These are phyloP conservation scores for Abrus pulchellus DNA, from an alignment of 306 rosid genomes.

Conservation along the genomic window DNA sequence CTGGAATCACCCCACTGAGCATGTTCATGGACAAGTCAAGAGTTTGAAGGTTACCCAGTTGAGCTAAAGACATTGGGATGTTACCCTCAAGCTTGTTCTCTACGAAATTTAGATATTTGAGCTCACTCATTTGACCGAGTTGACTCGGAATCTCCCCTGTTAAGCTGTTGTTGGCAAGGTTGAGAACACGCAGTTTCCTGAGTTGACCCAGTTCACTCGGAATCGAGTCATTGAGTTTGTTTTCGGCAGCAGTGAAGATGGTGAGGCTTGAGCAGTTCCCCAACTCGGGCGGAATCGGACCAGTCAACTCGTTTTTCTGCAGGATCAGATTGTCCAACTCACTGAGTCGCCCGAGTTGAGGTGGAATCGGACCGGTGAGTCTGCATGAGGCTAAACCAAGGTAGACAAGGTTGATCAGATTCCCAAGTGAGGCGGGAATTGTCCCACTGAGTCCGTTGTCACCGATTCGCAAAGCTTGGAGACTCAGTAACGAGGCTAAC, in stretches of 20 bases:
- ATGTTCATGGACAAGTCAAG: conserved; percentile 78
- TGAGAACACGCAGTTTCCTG: conserved; percentile 62
- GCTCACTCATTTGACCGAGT: conserved; percentile 68
- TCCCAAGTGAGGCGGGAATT: conserved; percentile 78
- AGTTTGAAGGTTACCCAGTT: conserved; percentile 70
- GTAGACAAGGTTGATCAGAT: conserved; percentile 53
- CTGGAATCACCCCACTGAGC: conserved; percentile 72
- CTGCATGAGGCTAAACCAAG: conserved; percentile 76
- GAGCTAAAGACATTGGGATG: conserved; percentile 67
- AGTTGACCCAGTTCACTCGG: conserved; percentile 72
- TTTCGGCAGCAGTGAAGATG: conserved; percentile 58
- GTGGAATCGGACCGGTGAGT: conserved; percentile 75
- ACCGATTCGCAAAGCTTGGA: conserved; percentile 78
- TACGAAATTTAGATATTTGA: conserved; percentile 66
- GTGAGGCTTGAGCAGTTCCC: conserved; percentile 76
- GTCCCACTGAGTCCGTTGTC: conserved; percentile 70
- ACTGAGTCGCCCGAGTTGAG: conserved; percentile 69
- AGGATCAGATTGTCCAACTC: conserved; percentile 54
- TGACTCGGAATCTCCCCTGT: conserved; percentile 79
- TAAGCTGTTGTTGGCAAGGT: conserved; percentile 71
- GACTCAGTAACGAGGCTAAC: conserved; percentile 62
- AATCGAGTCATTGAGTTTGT: conserved; percentile 68
- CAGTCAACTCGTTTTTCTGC: conserved; percentile 68
- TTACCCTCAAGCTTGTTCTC: conserved; percentile 72
- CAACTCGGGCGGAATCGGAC: conserved; percentile 77